Percentiles rank a stretch among this genome's conserved stretches.
Evolutionary conservation across 2,329 filamentous ascomycete genomes (phyloP).

Genomic region (Ustulina deusta): DNA sequence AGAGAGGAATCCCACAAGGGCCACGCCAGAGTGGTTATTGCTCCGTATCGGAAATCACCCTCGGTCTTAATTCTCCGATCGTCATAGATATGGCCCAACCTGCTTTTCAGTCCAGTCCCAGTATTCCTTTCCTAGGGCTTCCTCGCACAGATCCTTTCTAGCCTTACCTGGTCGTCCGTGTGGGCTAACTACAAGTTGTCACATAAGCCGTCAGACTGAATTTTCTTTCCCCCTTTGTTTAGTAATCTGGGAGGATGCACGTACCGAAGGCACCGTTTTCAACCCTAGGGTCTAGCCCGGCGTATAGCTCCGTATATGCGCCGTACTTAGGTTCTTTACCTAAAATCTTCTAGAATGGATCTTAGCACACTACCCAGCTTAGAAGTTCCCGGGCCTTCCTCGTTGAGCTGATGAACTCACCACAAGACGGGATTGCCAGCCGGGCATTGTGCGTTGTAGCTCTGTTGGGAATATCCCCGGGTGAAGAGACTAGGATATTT

Average conservation of each 20-base stretch:
- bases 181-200: slow-evolving; percentile 53
- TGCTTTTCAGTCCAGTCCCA: slow-evolving; percentile 61
- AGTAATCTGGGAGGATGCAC: too few relatives aligned
- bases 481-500: slow-evolving; percentile 19
- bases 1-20: background rate
- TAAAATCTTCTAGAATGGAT: slow-evolving; percentile 24
- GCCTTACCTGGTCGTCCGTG: slow-evolving; percentile 56
- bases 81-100: slow-evolving; percentile 44
- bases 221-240: background rate
- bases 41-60: too few relatives aligned
- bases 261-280: slow-evolving; percentile 47
- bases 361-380: slow-evolving; percentile 13
- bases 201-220: slow-evolving; percentile 13
- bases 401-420: too few relatives aligned
- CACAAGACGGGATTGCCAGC: slow-evolving; percentile 23
- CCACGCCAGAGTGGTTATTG: background rate
- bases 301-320: slow-evolving; percentile 57
- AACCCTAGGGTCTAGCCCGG: slow-evolving; percentile 53
- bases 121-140: slow-evolving; percentile 52
- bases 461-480: slow-evolving; percentile 25
- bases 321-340: slow-evolving; percentile 47
- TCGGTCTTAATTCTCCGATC: background rate
- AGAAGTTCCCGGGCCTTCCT: too few relatives aligned
- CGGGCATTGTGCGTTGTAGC: slow-evolving; percentile 23
- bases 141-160: slow-evolving; percentile 51